phyloP scores from a whole-genome alignment of 2,329 filamentous ascomycete species.

The Claviceps humidiphila region DNA sequence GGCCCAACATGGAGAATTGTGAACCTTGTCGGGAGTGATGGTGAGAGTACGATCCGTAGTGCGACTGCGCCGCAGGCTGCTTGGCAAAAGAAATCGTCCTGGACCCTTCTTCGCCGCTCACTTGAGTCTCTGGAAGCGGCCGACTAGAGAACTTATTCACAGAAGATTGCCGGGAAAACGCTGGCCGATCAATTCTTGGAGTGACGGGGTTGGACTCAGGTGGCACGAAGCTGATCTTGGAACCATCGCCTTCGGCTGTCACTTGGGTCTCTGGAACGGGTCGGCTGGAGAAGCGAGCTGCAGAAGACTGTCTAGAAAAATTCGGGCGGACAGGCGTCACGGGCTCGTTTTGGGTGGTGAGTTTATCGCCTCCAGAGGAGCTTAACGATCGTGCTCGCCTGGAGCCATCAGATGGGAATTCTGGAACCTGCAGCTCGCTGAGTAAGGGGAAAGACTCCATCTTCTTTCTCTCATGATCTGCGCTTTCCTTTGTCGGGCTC shows the following conservation, averaged over 20 bases:
- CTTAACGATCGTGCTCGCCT: slow-evolving; percentile 14
- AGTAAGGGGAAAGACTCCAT: slow-evolving; percentile 14
- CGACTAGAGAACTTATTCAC: slow-evolving; percentile 48
- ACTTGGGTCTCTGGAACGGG: slow-evolving; percentile 59
- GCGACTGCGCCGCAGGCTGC: slow-evolving; percentile 11
- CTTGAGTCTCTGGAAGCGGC: slow-evolving; percentile 46
- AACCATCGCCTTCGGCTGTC: slow-evolving; percentile 44
- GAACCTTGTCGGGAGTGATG: slow-evolving; percentile 23
- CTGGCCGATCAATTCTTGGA: slow-evolving; percentile 22
- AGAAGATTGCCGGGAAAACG: slow-evolving; percentile 31
- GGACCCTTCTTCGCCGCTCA: slow-evolving; percentile 38
- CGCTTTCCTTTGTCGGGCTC: background rate
- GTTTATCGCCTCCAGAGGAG: slow-evolving; percentile 10
- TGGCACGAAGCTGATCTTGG: slow-evolving; percentile 56
- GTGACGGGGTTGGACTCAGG: slow-evolving; percentile 12
- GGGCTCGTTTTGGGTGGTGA: slow-evolving; percentile 9
- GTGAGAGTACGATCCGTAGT: slow-evolving; percentile 7
- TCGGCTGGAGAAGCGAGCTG: slow-evolving; percentile 56
- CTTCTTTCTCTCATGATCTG: background rate
- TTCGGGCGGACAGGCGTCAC: slow-evolving; percentile 26
- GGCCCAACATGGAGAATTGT: slow-evolving; percentile 15
- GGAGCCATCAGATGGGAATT: slow-evolving; percentile 2
- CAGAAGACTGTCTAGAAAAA: slow-evolving; percentile 38
- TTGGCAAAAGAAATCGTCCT: slow-evolving; percentile 53
- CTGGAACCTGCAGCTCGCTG: slow-evolving; percentile 7